Evolutionary conservation across 2,329 filamentous ascomycete genomes (phyloP), one percentile per base, ranked within the genome.

Genomic region (Lecanicillium sp.): DNA sequence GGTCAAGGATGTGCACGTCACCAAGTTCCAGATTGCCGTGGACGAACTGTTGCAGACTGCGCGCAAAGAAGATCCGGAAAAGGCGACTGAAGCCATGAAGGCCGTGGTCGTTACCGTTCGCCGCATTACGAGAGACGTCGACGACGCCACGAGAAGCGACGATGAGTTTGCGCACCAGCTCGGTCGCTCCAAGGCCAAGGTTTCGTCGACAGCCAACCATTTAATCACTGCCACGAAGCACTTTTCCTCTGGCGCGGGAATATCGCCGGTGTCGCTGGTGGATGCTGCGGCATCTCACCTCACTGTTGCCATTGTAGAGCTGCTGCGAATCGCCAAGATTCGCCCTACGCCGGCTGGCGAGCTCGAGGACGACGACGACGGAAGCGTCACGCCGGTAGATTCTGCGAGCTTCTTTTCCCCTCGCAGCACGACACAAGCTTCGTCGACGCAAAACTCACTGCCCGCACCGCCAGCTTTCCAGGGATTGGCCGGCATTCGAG

Each of bases 171-270:
- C 65, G 28, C 74, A 78, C 46, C 68, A 81, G 45, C 78, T 79
- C 47, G 66, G 71, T 19, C 87, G 82, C 58, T 72, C 94, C 44
- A 94, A 87, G 61, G 74, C 77, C 36, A 82, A 83, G 42, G 84
- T 97, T 3, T 94, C 88, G n/a, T 83, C 84, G 3, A 94, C 90
- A 2, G 89, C 92, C 35, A 97, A 97, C 68, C 92, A 90, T 54
- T 71, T 98, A 42, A 96, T 97, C 53, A 97, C 90, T 3, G 87
- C 90, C 2, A 84, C 87, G 25, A 95, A 94, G 66, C 95, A 95
- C 55, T 95, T 92, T 59, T 82, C 85, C 25, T 74, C 78, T 10
- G 81, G 87, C 1, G 80, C 78, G 15, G 92, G 92, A 20, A 75
- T 98, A 22, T 90, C 87, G 2, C 92, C 92, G 0, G 83, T 98